Evolutionary conservation across 2,329 filamentous ascomycete species (phyloP).

Genomic region (Beauveria asiatica): DNA sequence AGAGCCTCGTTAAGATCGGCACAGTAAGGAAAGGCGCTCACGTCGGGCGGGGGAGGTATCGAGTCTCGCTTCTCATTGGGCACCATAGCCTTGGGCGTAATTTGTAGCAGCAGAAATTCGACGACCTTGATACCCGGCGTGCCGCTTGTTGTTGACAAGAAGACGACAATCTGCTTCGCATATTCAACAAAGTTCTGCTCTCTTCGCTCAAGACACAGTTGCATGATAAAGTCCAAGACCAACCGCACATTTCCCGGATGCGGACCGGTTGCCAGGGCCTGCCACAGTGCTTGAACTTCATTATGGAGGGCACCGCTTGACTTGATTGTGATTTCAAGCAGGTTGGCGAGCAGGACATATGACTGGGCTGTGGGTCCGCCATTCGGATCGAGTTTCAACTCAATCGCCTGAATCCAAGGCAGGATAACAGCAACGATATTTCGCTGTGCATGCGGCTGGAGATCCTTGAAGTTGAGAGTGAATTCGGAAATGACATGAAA

Average conservation of each 20-base stretch:
- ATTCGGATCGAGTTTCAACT: slow-evolving; percentile 84
- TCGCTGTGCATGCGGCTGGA: slow-evolving; percentile 73
- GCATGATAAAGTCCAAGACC: slow-evolving; percentile 93
- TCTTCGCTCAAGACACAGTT: slow-evolving; percentile 80
- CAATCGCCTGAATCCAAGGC: slow-evolving; percentile 92
- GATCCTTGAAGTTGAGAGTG: slow-evolving; percentile 81
- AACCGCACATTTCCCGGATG: slow-evolving; percentile 90
- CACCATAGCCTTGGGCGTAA: slow-evolving; percentile 94
- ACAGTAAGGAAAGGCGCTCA: slow-evolving; percentile 72
- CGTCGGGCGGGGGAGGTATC: slow-evolving; percentile 62
- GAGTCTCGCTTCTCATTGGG: slow-evolving; percentile 72
- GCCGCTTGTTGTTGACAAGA: slow-evolving; percentile 71
- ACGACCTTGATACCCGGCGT: slow-evolving; percentile 80
- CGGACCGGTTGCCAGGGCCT: slow-evolving; percentile 86
- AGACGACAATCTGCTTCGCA: slow-evolving; percentile 96
- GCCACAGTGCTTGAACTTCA: slow-evolving; percentile 95
- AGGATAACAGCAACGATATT: slow-evolving; percentile 92
- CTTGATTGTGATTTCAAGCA: slow-evolving; percentile 93
- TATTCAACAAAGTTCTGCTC: slow-evolving; percentile 98
- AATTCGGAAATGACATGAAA: slow-evolving; percentile 97
- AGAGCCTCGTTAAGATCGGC: slow-evolving; percentile 73
- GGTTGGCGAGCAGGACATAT: slow-evolving; percentile 88
- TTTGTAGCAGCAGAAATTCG: slow-evolving; percentile 85
- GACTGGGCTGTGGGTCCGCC: slow-evolving; percentile 85
- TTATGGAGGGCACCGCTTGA: slow-evolving; percentile 84